Evolutionary conservation across 2,329 filamentous ascomycete genomes (phyloP), one percentile per base, ranked within the genome.

Genomic region (Colletotrichum orchidophilum): DNA sequence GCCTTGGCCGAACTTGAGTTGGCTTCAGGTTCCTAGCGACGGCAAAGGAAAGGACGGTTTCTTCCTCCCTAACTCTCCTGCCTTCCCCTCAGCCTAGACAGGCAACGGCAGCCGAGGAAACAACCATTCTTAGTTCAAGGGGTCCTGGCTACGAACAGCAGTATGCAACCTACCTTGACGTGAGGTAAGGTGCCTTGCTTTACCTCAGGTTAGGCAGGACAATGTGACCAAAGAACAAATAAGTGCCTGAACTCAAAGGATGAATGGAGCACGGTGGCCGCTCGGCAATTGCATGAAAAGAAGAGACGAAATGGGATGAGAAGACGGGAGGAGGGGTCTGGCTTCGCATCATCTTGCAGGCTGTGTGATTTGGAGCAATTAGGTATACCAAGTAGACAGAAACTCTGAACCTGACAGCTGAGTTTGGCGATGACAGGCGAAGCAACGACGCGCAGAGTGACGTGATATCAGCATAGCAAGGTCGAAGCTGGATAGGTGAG

Each of bases 271-370:
- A 71, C 59, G 65, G 65, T 57, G 58, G 69, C 39, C 29, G 65
- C 24, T 35, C 29, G 59, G 31, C 59, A 53, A 63, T 54, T 68
- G 50, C 53, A 68, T 69, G 64, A 50, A 59, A 52, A 68, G 58
- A 69, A 69, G 69, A 39, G 69, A 68, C n/a, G 69, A 55, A 68
- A 35, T 63, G 65, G 64, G 64, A 68, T 71, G 26, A 42, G n/a
- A 29, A 33, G 50, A 57, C 18, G 57, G 55, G 24, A 61, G 46
- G 60, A 52, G 42, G 39, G 15, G 46, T 33, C 42, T 42, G 27
- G 39, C 39, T 18, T 46, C 18, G 39, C 39, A 46, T 46, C 39
- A 9, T n/a, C 39, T 46, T 61, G 27, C 24, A 33, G 26, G 35
- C 5, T 50, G 13, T 27, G 18, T 39, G 21, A 54, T n/a, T 52